Evolutionary conservation across 495 filamentous ascomycete species (phyloP).

Genomic region (Diplogelasinospora grovesii): DNA sequence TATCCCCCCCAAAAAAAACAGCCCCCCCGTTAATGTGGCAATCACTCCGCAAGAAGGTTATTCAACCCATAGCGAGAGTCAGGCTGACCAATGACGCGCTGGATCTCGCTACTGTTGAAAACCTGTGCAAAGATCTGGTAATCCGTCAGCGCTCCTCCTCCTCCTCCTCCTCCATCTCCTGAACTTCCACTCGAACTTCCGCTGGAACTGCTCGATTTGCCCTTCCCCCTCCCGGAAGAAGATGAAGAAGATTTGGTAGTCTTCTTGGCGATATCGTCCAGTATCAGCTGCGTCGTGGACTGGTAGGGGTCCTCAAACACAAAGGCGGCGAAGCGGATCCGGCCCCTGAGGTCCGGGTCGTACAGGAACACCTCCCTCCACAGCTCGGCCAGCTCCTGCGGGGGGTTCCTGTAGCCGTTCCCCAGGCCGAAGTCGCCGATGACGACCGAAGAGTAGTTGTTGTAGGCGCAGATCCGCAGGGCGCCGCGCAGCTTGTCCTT

Average conservation of each 20-base stretch:
- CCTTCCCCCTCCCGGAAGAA: conserved; percentile 27
- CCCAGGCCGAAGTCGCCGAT: conserved; percentile 68
- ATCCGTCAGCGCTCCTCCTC: too few relatives aligned
- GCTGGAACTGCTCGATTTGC: conserved; percentile 18
- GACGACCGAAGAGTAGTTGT: conserved; percentile 52
- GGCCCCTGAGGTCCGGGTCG: conserved; percentile 59
- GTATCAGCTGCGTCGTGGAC: conserved; percentile 38
- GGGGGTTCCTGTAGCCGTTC: conserved; percentile 62
- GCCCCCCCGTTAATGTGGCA: not conserved
- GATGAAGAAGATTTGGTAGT: conserved; percentile 26
- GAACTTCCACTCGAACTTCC: conserved; percentile 11
- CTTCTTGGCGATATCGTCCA: conserved; percentile 44
- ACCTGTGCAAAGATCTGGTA: conserved; percentile 37
- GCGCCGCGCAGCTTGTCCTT: conserved; percentile 63
- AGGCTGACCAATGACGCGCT: conserved; percentile 31
- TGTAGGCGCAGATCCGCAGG: conserved; percentile 58
- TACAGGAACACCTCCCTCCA: conserved; percentile 62
- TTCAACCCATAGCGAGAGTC: conserved; percentile 41
- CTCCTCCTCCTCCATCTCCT: too few relatives aligned
- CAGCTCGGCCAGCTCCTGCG: conserved; percentile 57
- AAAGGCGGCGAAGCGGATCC: conserved; percentile 63
- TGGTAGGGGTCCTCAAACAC: conserved; percentile 52
- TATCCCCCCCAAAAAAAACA: not conserved
- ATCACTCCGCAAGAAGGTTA: conserved; percentile 28
- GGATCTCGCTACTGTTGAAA: conserved; percentile 35